phyloP scores from a whole-genome alignment of 306 rosid species.

The Begonia masoniana region DNA sequence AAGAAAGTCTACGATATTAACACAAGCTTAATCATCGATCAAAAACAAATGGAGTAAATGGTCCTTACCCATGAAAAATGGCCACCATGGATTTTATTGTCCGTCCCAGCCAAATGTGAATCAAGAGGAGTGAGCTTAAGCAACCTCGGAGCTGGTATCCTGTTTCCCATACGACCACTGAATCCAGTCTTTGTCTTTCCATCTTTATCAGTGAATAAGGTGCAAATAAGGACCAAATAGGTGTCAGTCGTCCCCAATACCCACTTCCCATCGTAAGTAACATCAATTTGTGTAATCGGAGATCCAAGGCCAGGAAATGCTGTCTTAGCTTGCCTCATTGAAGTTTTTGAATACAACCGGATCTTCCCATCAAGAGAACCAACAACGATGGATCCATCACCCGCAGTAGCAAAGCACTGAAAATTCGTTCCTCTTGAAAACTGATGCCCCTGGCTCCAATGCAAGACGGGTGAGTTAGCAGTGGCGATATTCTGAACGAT shows the following conservation, averaged over 20 bases:
- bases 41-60: constrained; percentile 3
- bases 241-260: constrained; percentile 70
- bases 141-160: constrained; percentile 74
- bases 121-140: constrained; percentile 82
- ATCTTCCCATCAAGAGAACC: constrained; percentile 87
- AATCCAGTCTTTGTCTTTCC: constrained; percentile 84
- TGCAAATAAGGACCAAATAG: constrained; percentile 74
- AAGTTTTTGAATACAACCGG: constrained; percentile 68
- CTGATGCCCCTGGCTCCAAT: constrained; percentile 88
- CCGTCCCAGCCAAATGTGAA: constrained; percentile 78
- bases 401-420: constrained; percentile 78
- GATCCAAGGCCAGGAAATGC: constrained; percentile 87
- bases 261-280: constrained; percentile 89
- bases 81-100: constrained; percentile 75
- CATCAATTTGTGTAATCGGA: constrained; percentile 74
- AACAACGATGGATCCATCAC: constrained; percentile 86
- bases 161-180: constrained; percentile 78
- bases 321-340: constrained; percentile 89
- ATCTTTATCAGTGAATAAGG: constrained; percentile 77
- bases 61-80: constrained; percentile 88
- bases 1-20: not conserved
- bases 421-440: constrained; percentile 79
- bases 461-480: constrained; percentile 41
- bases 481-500: constrained; percentile 57
- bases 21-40: constrained; percentile 3